Percentiles rank a stretch among this genome's conserved stretches.
phyloP scores from a whole-genome alignment of 805 yeast genomes.

The Starmerella roubikii region DNA sequence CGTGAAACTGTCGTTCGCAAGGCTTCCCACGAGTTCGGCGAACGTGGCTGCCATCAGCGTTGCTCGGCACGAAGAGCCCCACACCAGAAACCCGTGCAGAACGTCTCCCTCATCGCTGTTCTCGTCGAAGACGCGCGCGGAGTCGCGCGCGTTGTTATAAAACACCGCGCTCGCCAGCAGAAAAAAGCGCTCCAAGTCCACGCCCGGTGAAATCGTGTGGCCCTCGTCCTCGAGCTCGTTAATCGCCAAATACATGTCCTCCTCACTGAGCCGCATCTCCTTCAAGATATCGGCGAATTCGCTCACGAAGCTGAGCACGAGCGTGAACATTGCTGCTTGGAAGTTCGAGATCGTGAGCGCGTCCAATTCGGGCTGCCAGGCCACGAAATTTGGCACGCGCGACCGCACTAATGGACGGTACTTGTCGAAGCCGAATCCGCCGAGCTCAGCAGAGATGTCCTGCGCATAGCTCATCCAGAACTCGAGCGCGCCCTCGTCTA shows the following conservation, averaged over 20 bases:
- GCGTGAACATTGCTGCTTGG: constrained; percentile 16
- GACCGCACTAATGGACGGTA: constrained; percentile 17
- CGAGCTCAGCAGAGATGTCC: constrained; percentile 19
- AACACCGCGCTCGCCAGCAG: constrained; percentile 59
- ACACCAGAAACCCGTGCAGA: constrained; percentile 65
- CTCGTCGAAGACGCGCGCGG: constrained; percentile 54
- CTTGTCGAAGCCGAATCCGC: constrained; percentile 6
- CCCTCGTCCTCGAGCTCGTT: constrained; percentile 11
- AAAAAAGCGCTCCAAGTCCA: constrained; percentile 81
- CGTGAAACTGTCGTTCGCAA: constrained; percentile 29
- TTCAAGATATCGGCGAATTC: constrained; percentile 29
- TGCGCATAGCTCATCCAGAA: constrained; percentile 27
- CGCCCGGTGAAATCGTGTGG: constrained; percentile 34
- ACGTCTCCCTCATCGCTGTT: constrained; percentile 48
- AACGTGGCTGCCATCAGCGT: constrained; percentile 64
- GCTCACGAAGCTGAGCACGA: constrained; percentile 24
- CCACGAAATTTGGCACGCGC: constrained; percentile 22
- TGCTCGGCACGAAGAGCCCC: constrained; percentile 77
- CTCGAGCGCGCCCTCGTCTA: constrained; percentile 30
- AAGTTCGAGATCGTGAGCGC: constrained; percentile 11
- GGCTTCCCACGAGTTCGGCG: constrained; percentile 62
- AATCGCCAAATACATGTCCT: constrained; percentile 25
- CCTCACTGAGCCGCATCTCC: constrained; percentile 30
- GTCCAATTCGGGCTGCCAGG: constrained; percentile 10
- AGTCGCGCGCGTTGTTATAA: constrained; percentile 43